Evolutionary conservation across 1,284 basidiomycete genomes (phyloP).

Genomic region (Cutaneotrichosporon sp.): DNA sequence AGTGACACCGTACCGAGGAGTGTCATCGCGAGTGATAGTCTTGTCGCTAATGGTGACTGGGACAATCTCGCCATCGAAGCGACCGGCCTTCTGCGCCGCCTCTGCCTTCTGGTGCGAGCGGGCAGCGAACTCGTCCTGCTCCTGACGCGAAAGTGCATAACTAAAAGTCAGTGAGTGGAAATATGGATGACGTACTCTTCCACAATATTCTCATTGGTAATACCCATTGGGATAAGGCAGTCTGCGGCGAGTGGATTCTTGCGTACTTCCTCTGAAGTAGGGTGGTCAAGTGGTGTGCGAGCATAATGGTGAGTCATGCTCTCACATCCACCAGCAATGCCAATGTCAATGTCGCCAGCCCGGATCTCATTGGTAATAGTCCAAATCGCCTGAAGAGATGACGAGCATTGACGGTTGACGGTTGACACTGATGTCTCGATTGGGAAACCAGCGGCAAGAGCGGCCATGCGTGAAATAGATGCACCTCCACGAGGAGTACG

Average conservation of each 20-base stretch:
- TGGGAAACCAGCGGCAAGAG: constrained; percentile 22
- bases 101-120: constrained; percentile 76
- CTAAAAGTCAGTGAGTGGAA: background rate
- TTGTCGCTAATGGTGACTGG: constrained; percentile 65
- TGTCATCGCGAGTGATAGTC: constrained; percentile 76
- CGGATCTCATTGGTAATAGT: constrained; percentile 76
- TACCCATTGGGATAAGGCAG: constrained; percentile 92
- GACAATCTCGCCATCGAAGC: constrained; percentile 82
- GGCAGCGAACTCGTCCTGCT: constrained; percentile 83
- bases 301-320: constrained; percentile 89
- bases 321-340: constrained; percentile 93
- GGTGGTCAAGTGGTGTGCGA: constrained; percentile 66
- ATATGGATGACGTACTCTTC: constrained; percentile 32
- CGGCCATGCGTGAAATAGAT: constrained; percentile 25
- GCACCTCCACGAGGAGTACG: constrained; percentile 51
- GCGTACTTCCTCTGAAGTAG: constrained; percentile 78
- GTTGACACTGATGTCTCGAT: constrained; percentile 66
- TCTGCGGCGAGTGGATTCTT: constrained; percentile 75
- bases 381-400: constrained; percentile 67
- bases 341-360: constrained; percentile 83
- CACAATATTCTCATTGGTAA: constrained; percentile 88
- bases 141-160: constrained; percentile 61
- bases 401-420: constrained; percentile 88
- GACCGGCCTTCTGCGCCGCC: constrained; percentile 76
- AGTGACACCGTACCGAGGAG: constrained; percentile 82